A percentile compares a stretch with the other conserved stretches of the same genome.
phyloP scores from a whole-genome alignment of 768 basidiomycete genomes.

The Boletus reticulatus region DNA sequence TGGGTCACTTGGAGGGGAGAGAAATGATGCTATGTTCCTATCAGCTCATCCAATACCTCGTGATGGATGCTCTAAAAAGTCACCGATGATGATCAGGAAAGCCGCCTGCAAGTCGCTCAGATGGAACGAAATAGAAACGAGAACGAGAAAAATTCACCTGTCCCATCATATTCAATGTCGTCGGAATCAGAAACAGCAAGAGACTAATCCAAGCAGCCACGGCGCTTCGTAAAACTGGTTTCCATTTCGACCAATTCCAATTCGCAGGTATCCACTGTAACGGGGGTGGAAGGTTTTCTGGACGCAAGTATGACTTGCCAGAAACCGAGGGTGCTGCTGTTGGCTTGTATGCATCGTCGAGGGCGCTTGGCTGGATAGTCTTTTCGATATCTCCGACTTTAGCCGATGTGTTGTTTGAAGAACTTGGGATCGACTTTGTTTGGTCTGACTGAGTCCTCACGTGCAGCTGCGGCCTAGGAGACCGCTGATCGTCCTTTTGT shows the following conservation, averaged over 20 bases:
- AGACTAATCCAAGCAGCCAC: constrained; percentile 59
- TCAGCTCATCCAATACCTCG: not conserved
- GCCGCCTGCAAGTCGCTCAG: constrained; percentile 43
- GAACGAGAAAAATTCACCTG: constrained; percentile 38
- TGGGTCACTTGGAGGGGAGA: constrained; percentile 67
- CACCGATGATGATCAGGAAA: constrained; percentile 65
- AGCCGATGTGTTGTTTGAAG: not conserved
- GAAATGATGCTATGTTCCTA: constrained; percentile 46
- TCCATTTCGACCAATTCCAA: constrained; percentile 55
- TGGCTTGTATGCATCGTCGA: not conserved
- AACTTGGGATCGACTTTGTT: not conserved
- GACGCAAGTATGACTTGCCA: not conserved
- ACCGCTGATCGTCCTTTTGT: not conserved
- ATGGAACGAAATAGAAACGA: not conserved
- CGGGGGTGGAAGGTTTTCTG: constrained; percentile 25
- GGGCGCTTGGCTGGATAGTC: not conserved
- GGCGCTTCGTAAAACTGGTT: constrained; percentile 62
- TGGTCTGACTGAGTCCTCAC: constrained; percentile 1
- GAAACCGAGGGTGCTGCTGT: not conserved
- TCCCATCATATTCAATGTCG: constrained; percentile 49
- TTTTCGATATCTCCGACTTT: not conserved
- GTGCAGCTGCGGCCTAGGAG: constrained; percentile 4
- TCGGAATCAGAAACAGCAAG: constrained; percentile 57
- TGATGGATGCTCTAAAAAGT: not conserved
- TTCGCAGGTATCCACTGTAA: constrained; percentile 59